A percentile compares a stretch with the other conserved stretches of the same genome.
Conservation (phyloP, 2,329 filamentous ascomycete species). For the Periconia digitata region DNA sequence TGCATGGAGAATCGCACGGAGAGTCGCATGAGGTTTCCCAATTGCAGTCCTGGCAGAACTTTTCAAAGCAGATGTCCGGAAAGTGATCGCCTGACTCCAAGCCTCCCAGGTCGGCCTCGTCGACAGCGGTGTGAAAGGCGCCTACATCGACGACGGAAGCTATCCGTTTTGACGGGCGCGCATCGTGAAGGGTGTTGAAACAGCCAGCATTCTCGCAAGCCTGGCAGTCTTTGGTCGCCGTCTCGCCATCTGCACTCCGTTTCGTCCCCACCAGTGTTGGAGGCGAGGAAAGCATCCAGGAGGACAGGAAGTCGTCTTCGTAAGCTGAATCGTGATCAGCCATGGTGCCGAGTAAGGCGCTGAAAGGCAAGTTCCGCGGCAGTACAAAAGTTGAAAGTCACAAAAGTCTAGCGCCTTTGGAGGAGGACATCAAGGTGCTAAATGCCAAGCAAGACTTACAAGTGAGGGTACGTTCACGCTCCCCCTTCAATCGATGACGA, state of each 20-base stretch:
- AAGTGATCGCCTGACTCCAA: constrained; percentile 32
- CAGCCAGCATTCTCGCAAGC: constrained; percentile 27
- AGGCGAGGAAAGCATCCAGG: constrained; percentile 30
- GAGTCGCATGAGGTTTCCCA: constrained; percentile 27
- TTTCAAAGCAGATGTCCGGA: constrained; percentile 36
- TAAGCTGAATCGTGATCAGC: constrained; percentile 37
- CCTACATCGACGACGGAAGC: constrained; percentile 33
- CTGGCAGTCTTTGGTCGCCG: constrained; percentile 25
- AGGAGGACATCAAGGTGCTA: too few species aligned
- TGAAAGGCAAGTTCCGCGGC: constrained; percentile 1
- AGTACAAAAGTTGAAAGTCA: constrained; percentile 3
- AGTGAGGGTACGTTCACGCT: neutral
- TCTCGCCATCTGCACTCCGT: constrained; percentile 25
- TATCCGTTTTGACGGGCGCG: constrained; percentile 36
- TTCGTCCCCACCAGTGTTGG: constrained; percentile 35
- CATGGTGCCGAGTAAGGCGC: constrained; percentile 21
- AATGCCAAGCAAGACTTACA: too few species aligned
- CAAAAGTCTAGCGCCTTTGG: constrained; percentile 1
- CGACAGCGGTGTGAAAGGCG: constrained; percentile 29
- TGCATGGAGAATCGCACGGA: constrained; percentile 14
- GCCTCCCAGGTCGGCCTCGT: constrained; percentile 13
- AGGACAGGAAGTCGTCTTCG: constrained; percentile 30
- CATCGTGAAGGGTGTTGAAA: constrained; percentile 15
- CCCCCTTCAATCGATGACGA: neutral
- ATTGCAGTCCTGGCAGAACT: constrained; percentile 40